Evolutionary conservation across 371 early-diverging fungal species (phyloP).

Genomic region (Saksenaea oblongispora): DNA sequence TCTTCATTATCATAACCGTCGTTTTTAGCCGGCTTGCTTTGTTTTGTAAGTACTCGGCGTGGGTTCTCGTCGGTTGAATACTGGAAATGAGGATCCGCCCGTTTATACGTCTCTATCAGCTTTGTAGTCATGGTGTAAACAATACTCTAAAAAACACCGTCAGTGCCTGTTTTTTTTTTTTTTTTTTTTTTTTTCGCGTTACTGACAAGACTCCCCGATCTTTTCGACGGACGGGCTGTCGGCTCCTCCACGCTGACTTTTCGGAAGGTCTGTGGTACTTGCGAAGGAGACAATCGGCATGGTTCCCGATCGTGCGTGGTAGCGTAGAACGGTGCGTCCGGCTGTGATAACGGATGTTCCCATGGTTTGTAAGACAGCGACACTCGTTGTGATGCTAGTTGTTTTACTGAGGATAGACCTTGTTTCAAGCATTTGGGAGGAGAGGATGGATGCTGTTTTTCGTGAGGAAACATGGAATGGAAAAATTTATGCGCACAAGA

Average conservation of each 20-base stretch:
- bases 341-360: neutral
- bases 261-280: neutral
- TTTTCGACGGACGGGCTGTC: neutral
- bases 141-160: neutral
- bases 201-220: neutral
- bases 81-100: constrained; percentile 12
- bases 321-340: neutral
- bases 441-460: too few species aligned
- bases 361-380: too few species aligned
- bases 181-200: neutral
- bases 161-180: neutral
- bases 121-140: constrained; percentile 10
- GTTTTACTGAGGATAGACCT: too few species aligned
- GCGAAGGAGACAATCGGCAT: neutral
- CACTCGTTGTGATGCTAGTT: too few species aligned
- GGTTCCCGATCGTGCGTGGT: neutral
- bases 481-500: too few species aligned
- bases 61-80: constrained; percentile 10
- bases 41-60: constrained; percentile 12
- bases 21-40: constrained; percentile 84
- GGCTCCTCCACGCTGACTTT: neutral
- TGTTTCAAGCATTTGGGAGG: too few species aligned
- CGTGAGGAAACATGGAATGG: too few species aligned
- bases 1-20: constrained; percentile 94
- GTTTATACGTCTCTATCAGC: constrained; percentile 8